These are phyloP conservation scores for Nicotiana noctiflora DNA, from an alignment of 257 asterid genomes.

Conservation along the genomic window DNA sequence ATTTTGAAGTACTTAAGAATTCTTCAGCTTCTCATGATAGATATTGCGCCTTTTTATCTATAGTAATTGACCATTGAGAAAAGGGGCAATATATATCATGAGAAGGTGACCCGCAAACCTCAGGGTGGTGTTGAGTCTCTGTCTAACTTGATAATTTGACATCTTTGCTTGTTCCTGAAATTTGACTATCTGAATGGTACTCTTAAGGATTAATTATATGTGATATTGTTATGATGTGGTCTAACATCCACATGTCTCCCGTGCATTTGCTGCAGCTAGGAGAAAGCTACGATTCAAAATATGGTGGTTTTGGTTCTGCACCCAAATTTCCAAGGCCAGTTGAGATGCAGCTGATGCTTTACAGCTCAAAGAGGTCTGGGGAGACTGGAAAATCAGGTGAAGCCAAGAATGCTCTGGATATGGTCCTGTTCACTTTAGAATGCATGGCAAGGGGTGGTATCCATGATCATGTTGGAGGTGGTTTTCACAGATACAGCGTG, in stretches of 20 bases:
- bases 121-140: not conserved
- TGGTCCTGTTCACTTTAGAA: conserved; percentile 60
- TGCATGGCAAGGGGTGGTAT: conserved; percentile 92
- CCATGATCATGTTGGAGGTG: conserved; percentile 94
- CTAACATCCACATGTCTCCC: not conserved
- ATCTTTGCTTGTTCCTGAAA: conserved; percentile 4
- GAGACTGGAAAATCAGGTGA: conserved; percentile 50
- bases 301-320: conserved; percentile 92
- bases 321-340: conserved; percentile 99
- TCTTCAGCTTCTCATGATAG: not conserved
- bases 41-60: not conserved
- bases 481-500: conserved; percentile 98
- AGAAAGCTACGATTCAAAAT: conserved; percentile 61
- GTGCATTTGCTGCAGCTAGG: conserved; percentile 38
- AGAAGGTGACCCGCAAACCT: not conserved
- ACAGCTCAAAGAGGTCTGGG: conserved; percentile 58
- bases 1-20: not conserved
- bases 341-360: conserved; percentile 85
- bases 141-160: not conserved
- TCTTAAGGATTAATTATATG: not conserved
- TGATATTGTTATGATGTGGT: not conserved
- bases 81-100: no score
- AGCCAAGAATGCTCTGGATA: conserved; percentile 51
- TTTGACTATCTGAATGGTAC: not conserved
- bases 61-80: not conserved